phyloP scores from a whole-genome alignment of 495 filamentous ascomycete genomes.

The Trypethelium eluteriae region DNA sequence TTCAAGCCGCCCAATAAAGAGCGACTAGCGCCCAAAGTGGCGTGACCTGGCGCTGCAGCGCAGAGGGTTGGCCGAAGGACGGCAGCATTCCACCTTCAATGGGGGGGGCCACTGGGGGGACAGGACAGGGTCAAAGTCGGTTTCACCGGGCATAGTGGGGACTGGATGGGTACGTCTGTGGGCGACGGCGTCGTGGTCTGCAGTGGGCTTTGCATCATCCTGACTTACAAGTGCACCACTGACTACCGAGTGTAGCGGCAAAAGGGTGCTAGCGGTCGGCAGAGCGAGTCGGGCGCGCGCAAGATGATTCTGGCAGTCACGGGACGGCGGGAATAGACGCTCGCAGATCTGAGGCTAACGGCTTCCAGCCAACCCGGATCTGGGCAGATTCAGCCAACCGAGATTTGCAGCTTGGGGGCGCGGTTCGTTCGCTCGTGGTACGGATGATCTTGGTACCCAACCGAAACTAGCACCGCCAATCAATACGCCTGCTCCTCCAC shows the following conservation, averaged over 20 bases:
- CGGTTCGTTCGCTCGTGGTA: constrained; percentile 3
- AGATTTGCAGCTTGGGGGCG: neutral
- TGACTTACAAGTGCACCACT: neutral
- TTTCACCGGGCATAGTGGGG: neutral
- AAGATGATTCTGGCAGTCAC: constrained; percentile 1
- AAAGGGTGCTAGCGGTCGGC: neutral
- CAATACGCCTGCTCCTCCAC: neutral
- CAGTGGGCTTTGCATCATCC: constrained; percentile 4
- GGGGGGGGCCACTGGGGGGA: no score
- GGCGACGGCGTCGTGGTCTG: neutral
- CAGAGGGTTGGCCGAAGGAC: constrained; percentile 3
- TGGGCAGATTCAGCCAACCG: constrained; percentile 7
- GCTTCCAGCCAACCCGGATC: neutral
- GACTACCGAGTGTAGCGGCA: neutral
- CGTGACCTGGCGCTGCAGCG: neutral
- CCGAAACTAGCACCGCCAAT: neutral
- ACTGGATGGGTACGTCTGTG: neutral
- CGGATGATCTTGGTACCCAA: constrained; percentile 10
- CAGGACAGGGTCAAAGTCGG: neutral
- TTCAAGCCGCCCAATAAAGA: neutral
- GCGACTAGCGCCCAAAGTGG: constrained; percentile 6
- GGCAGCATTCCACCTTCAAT: neutral
- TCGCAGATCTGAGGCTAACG: neutral
- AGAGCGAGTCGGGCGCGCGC: constrained; percentile 1
- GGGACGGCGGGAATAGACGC: neutral